Evolutionary conservation across 768 basidiomycete species (phyloP).

Genomic region (Guyanaporus albipodus): DNA sequence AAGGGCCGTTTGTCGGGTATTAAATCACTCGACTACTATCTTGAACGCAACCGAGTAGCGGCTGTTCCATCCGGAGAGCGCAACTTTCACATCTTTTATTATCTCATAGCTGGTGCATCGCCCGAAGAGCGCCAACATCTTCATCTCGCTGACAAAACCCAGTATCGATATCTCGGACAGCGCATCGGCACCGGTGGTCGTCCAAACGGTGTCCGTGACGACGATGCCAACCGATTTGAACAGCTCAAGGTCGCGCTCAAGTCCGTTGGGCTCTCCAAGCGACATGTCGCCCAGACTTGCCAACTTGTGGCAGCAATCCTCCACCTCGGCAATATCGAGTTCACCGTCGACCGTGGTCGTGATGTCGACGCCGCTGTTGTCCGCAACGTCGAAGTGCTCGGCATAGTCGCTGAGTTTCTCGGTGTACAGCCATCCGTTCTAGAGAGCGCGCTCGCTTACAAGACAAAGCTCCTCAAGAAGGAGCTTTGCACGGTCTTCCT

Average conservation of each 20-base stretch:
- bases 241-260: conserved; percentile 95
- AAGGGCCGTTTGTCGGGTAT: conserved; percentile 83
- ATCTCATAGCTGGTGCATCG: conserved; percentile 87
- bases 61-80: conserved; percentile 86
- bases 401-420: conserved; percentile 85
- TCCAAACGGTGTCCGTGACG: conserved; percentile 53
- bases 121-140: conserved; percentile 87
- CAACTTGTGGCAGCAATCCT: conserved; percentile 94
- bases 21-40: conserved; percentile 96
- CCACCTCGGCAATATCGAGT: conserved; percentile 94
- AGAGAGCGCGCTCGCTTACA: conserved; percentile 82
- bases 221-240: conserved; percentile 86
- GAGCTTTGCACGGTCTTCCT: conserved; percentile 97
- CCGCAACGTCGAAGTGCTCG: conserved; percentile 77
- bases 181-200: conserved; percentile 44
- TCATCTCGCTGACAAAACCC: conserved; percentile 72
- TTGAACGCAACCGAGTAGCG: conserved; percentile 88
- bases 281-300: conserved; percentile 92
- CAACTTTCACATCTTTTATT: conserved; percentile 98
- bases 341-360: conserved; percentile 72
- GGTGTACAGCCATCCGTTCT: conserved; percentile 72
- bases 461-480: conserved; percentile 89
- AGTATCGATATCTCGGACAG: conserved; percentile 85
- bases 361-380: conserved; percentile 95
- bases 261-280: conserved; percentile 87